Evolutionary conservation across 1,284 basidiomycete genomes (phyloP), one percentile per base, ranked within the genome.

Genomic region (Inonotus hispidus): DNA sequence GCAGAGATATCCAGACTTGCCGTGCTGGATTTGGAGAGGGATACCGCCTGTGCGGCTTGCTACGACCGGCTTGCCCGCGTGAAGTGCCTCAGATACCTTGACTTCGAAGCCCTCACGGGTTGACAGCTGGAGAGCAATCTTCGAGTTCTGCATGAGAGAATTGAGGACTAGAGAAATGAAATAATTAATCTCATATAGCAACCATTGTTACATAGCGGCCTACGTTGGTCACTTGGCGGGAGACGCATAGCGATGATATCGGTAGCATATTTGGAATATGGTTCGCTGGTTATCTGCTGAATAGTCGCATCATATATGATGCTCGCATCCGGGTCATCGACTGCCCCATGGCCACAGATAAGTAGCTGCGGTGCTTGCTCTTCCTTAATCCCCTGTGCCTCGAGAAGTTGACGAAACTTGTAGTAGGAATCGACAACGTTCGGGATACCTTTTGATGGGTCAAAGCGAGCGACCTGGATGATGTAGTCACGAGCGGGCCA

Each of bases 71-170:
- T 89, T 88, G 66, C 89, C 88, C 35, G 90, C 83, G 72, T 94
- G 90, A 57, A 95, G 79, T 19, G 90, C 91, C 74, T 95, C 93
- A 47, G 92, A 93, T 59, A 94, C 92, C 73, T 94, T 94, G 73
- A 95, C 90, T 69, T 95, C 93, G 74, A 95, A 95, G 47, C 92
- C 92, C 75, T 95, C 92, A 63, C 92, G 90, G 59, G 84, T 84
- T 58, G 87, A 90, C 58, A 91, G 82, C 72, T 91, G 90, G 53
- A 90, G 78, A 3, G 87, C 89, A 66, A 91, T 83, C 71, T 85
- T 82, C 52, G 86, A 78, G 69, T 90, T 91, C 46, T 85, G 81
- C 84, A 92, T 83, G 63, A 92, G 77, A 10, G 85, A 84, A 68
- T 92, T 90, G 59, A 92, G 77, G 59, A 92, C 89, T 91, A 65